Evolutionary conservation across 345 rosid species (phyloP).

Genomic region (Camelina neglecta): DNA sequence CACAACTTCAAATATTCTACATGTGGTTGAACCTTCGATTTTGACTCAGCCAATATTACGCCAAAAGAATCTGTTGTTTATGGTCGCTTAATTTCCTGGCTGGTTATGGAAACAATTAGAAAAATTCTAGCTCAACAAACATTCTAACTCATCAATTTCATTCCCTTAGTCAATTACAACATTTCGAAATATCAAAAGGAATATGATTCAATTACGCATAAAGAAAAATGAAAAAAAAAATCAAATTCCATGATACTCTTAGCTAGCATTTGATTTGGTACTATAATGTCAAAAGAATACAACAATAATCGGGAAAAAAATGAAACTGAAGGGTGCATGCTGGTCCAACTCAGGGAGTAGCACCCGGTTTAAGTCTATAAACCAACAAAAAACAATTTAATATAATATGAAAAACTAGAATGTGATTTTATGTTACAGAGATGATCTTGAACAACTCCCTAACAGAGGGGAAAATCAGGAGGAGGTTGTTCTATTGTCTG

Average conservation of each 20-base stretch:
- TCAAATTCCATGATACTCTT: conserved; percentile 27
- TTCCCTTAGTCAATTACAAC: not conserved
- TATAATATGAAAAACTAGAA: conserved; percentile 21
- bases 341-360: conserved; percentile 13
- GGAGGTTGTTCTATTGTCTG: conserved; percentile 73
- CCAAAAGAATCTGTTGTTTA: not conserved
- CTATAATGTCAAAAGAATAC: conserved; percentile 44
- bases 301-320: conserved; percentile 28
- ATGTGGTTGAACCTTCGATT: conserved; percentile 34
- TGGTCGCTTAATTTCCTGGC: conserved; percentile 19
- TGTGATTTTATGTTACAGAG: conserved; percentile 13
- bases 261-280: conserved; percentile 10
- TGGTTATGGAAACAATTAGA: not conserved
- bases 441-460: conserved; percentile 7
- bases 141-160: not conserved
- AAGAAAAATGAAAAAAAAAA: not conserved
- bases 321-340: conserved; percentile 16
- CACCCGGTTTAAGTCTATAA: conserved; percentile 19
- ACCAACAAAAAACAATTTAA: conserved; percentile 32
- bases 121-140: conserved; percentile 32
- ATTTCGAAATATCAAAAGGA: not conserved
- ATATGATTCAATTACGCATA: not conserved
- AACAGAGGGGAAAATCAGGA: conserved; percentile 71
- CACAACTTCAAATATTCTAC: conserved; percentile 15
- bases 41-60: conserved; percentile 19